Percentiles rank a stretch among this genome's conserved stretches.
phyloP scores from a whole-genome alignment of 1,284 basidiomycete genomes.

The Somion occarium region DNA sequence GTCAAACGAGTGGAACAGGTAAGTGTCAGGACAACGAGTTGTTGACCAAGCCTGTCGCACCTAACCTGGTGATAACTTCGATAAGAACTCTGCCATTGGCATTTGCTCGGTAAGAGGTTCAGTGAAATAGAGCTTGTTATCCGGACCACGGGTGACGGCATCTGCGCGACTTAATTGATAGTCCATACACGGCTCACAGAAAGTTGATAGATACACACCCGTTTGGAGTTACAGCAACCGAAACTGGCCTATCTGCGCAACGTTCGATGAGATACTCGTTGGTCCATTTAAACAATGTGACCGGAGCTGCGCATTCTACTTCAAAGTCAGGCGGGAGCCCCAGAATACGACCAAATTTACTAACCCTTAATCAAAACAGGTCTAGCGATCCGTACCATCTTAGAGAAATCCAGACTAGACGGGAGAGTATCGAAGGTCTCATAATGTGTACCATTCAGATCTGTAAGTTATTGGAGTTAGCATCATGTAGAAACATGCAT shows the following conservation, averaged over 20 bases:
- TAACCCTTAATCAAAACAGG: constrained; percentile 75
- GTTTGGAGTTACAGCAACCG: constrained; percentile 80
- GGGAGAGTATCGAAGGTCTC: constrained; percentile 56
- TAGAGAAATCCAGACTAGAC: constrained; percentile 67
- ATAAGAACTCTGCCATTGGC: constrained; percentile 57
- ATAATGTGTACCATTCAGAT: constrained; percentile 59
- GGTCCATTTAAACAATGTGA: constrained; percentile 49
- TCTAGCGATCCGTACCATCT: constrained; percentile 68
- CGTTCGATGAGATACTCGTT: constrained; percentile 53
- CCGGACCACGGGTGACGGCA: constrained; percentile 55
- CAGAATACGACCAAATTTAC: constrained; percentile 1
- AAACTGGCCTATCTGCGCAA: constrained; percentile 54
- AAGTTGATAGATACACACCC: constrained; percentile 44
- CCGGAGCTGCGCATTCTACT: constrained; percentile 34
- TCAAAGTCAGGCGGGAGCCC: not conserved
- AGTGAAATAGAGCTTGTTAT: constrained; percentile 65
- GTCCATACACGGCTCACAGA: too few relatives aligned
- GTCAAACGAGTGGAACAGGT: not conserved
- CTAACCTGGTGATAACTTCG: constrained; percentile 36
- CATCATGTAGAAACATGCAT: too few relatives aligned
- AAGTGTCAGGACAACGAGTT: not conserved
- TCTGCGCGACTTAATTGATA: constrained; percentile 61
- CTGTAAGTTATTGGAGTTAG: constrained; percentile 29
- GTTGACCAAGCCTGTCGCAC: constrained; percentile 17
- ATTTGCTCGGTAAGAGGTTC: constrained; percentile 72